Conservation (phyloP, 1,139 yeast species). For the Candida glucosophila region DNA sequence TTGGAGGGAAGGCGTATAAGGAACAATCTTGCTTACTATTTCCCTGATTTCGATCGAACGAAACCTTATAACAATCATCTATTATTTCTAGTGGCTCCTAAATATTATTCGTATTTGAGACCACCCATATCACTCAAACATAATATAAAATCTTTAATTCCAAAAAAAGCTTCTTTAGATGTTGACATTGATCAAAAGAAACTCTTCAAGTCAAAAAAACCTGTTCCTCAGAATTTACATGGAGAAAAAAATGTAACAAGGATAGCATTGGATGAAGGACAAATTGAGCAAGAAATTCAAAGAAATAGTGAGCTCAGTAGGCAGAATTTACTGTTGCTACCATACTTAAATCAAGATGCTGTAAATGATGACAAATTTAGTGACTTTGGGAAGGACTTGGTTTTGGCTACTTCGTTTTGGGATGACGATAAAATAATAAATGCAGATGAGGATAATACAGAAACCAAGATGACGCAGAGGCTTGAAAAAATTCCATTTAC, state of each 20-base stretch:
- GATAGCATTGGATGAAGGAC: constrained; percentile 26
- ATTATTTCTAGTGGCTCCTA: constrained; percentile 57
- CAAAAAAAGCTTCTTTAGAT: constrained; percentile 44
- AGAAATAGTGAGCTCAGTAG: constrained; percentile 11
- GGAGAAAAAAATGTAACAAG: constrained; percentile 7
- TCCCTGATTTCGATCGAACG: constrained; percentile 53
- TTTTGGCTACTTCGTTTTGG: constrained; percentile 80
- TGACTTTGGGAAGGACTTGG: constrained; percentile 47
- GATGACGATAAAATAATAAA: constrained; percentile 60
- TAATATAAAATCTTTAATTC: constrained; percentile 48
- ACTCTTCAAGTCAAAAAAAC: constrained; percentile 26
- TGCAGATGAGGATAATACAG: constrained; percentile 22
- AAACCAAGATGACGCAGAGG: constrained; percentile 9
- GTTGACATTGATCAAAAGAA: constrained; percentile 39
- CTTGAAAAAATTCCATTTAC: constrained; percentile 12
- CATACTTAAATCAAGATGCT: constrained; percentile 29
- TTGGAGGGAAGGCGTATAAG: constrained; percentile 25
- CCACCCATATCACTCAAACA: constrained; percentile 39
- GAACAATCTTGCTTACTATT: constrained; percentile 39
- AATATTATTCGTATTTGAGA: constrained; percentile 40
- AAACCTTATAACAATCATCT: constrained; percentile 58
- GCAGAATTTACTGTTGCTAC: constrained; percentile 15
- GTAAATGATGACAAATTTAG: constrained; percentile 29
- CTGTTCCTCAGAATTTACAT: constrained; percentile 1
- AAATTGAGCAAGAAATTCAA: constrained; percentile 20